Base-by-base conservation (phyloP, 345 rosid genomes). In the Camelina hispida region DNA sequence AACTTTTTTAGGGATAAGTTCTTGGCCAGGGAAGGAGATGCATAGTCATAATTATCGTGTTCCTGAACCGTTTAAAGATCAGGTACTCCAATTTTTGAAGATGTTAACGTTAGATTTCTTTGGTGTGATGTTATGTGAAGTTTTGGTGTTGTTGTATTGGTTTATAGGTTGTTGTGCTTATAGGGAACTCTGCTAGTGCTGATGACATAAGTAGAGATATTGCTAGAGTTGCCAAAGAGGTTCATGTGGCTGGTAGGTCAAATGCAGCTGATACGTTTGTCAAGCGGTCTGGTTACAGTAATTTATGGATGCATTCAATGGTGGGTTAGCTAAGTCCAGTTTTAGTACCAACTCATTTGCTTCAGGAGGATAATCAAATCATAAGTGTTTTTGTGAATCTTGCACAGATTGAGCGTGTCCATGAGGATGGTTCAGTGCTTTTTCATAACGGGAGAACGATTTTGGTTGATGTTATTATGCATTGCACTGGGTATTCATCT, bases 21-120 rank as follows among this genome's bases (percentile, higher is more conserved):
- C 74, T 32, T 94, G 98, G 98, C 97, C 95, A 3, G 97, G 98
- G 69, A 90, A 84, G 80, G 93, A 90, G 80, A 81, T 88, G 78
- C 91, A 94, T 80, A 89, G 98, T 69, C 97, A 91, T 84, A 91
- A 84, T 47, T 91, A 91, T 43, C 89, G 98, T 12, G 40, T 69
- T 56, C 93, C 95, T 0, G 87, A 85, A 57, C 88, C 87, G 7
- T 91, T 85, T 43, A 85, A 44, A 17, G 89, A 83, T 82, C 88
- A 81, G 81, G 98, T 88, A 83, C 20, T 85, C 79, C 5, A 25
- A 10, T 65, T 60, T 16, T 9, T 1, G 23, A 23, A 2, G 9
- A 53, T 59, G 20, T 48, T 10, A 66, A 5, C 9, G 59, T 47
- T 25, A 12, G 25, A 32, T 12, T 12, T 43, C 14, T 37, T 55